These are phyloP conservation scores for Aurifilum marmelostoma DNA, from an alignment of 2,329 filamentous ascomycete genomes.

Conservation along the genomic window DNA sequence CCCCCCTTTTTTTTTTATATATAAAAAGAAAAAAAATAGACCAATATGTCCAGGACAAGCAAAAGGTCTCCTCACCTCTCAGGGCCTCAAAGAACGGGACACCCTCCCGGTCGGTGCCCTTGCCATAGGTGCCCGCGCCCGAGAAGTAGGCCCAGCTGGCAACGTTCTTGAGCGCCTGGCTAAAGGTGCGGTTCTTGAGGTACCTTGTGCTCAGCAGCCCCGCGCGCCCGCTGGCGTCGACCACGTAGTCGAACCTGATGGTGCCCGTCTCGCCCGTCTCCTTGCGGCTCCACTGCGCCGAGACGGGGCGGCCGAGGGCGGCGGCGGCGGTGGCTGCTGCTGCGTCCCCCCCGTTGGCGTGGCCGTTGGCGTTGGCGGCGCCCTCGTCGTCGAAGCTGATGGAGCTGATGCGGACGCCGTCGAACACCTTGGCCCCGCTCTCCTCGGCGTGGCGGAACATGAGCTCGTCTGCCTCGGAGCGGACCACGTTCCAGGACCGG, in stretches of 20 bases:
- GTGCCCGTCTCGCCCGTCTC: slow-evolving; percentile 20
- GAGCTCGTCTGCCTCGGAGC: slow-evolving; percentile 50
- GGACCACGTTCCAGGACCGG: slow-evolving; percentile 51
- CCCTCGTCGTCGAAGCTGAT: slow-evolving; percentile 40
- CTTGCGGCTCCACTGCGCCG: neutral
- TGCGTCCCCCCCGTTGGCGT: neutral
- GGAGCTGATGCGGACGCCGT: slow-evolving; percentile 42
- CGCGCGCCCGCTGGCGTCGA: slow-evolving; percentile 51
- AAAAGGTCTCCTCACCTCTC: neutral
- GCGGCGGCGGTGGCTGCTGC: neutral
- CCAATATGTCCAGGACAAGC: no score
- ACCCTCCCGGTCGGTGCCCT: slow-evolving; percentile 36
- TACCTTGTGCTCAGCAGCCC: slow-evolving; percentile 53
- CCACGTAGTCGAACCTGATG: slow-evolving; percentile 50
- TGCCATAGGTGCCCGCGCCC: slow-evolving; percentile 21
- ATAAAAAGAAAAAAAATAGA: neutral
- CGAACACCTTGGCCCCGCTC: slow-evolving; percentile 46
- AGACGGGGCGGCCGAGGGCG: neutral
- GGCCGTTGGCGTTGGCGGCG: neutral
- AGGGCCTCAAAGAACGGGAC: slow-evolving; percentile 50
- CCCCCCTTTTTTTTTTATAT: no score
- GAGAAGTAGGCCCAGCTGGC: slow-evolving; percentile 55
- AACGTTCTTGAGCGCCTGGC: slow-evolving; percentile 52
- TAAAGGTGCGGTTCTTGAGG: slow-evolving; percentile 50
- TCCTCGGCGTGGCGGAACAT: slow-evolving; percentile 47